These are phyloP conservation scores for Lizonia empirigonia DNA, from an alignment of 2,329 filamentous ascomycete species.

Conservation along the genomic window DNA sequence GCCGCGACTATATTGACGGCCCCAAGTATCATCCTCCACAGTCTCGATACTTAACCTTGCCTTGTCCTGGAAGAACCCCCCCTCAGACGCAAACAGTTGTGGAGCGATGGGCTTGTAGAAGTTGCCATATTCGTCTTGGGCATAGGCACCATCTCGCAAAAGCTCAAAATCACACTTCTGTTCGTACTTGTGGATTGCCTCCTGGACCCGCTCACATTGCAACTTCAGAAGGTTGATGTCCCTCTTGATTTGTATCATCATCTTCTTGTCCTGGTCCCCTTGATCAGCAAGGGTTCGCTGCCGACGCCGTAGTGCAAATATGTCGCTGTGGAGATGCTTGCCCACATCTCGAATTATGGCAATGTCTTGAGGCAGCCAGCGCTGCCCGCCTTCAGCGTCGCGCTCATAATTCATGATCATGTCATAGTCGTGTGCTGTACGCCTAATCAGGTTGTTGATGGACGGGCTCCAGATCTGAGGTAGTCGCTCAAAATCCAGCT, in stretches of 20 bases:
- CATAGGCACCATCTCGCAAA: conserved; percentile 5
- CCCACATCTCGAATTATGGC: conserved; percentile 16
- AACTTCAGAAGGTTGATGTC: conserved; percentile 5
- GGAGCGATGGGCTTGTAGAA: conserved; percentile 8
- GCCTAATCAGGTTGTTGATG: conserved; percentile 19
- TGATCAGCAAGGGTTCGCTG: neutral
- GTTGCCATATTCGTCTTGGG: conserved; percentile 9
- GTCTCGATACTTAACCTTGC: neutral
- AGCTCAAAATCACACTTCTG: conserved; percentile 13
- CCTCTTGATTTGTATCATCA: conserved; percentile 8
- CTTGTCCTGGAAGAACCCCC: neutral
- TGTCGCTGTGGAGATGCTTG: conserved; percentile 15
- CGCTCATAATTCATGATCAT: conserved; percentile 25
- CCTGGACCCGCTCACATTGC: conserved; percentile 10
- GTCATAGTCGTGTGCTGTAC: conserved; percentile 27
- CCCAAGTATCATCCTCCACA: neutral
- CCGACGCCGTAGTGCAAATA: conserved; percentile 13
- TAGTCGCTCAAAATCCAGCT: neutral
- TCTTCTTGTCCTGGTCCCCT: conserved; percentile 4
- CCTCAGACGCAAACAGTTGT: neutral
- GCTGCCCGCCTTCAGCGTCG: conserved; percentile 21
- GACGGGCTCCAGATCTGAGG: conserved; percentile 16
- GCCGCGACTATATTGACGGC: neutral
- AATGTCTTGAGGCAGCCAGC: conserved; percentile 24
- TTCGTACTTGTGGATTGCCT: conserved; percentile 8